Base-by-base conservation (phyloP, 495 filamentous ascomycete species). In the Neurospora terricola region DNA sequence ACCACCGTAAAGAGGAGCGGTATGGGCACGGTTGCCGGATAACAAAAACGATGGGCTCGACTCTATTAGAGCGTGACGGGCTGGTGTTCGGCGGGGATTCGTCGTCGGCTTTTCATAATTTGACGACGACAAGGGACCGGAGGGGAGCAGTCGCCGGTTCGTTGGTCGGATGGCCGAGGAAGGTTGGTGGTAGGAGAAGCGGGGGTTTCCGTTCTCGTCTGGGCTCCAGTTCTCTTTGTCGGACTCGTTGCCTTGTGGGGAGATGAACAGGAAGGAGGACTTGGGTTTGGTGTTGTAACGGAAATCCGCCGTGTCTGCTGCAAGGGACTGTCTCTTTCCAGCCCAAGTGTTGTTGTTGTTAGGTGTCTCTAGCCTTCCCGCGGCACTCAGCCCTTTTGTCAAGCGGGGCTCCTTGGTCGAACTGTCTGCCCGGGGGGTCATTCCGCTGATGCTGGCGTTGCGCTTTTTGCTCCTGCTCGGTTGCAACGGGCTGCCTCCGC, bases 211-310 rank as follows among this genome's bases (percentile, higher is more conserved):
- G 73, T 85, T 78, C 84, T 84, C 72, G 79, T 86, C 73, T 71
- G 86, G 75, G 69, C 90, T 87, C 93, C 92, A 96, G 79, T 98
- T 98, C 82, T 98, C 94, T 80, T 98, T 98, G 77, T 98, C 94
- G 2, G 93, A 96, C 71, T 97, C 94, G 45, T 90, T 74, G 42
- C 80, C 82, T 2, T 80, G 79, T 0, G 78, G 76, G 39, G 78
- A 78, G 11, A 79, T 54, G 30, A 80, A 75, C 38, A 75, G 73
- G n/a, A 78, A 78, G 7, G 79, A 72, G 9, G 79, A 72, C 23
- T 80, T 78, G 86, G 73, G 76, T 73, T 82, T 90, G 74, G 79
- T 81, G 68, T 88, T 86, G 9, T 87, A 30, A 16, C 54, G 34
- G 54, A 66, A 66, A 18, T 36, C 84, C 0, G 84, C 54, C 59